phyloP scores from a whole-genome alignment of 176 grass and related monocot species.

The Elymus sibiricus region DNA sequence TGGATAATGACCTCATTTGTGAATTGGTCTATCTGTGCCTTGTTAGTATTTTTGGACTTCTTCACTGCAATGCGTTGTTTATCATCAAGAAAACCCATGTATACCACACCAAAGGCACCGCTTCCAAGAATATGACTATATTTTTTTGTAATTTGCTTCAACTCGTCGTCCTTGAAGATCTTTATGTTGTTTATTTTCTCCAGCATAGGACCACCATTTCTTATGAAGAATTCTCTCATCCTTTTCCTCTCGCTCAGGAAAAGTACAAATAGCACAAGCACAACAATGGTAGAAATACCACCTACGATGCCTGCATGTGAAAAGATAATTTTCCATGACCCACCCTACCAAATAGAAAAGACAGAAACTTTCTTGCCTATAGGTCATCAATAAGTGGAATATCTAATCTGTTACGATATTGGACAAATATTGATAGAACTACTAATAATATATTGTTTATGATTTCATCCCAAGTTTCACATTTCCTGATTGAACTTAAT shows the following conservation, averaged over 20 bases:
- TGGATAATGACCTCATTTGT: conserved; percentile 47
- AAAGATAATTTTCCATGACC: background rate
- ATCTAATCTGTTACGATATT: too few species aligned
- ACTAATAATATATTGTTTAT: background rate
- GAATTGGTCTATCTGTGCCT: conserved; percentile 22
- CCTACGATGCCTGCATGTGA: conserved; percentile 13
- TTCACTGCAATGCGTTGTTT: conserved; percentile 32
- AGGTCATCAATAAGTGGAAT: too few species aligned
- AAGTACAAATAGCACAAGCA: background rate
- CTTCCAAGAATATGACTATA: background rate
- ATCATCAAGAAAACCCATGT: conserved; percentile 25
- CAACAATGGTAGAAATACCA: background rate
- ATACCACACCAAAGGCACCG: conserved; percentile 24
- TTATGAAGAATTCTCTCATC: background rate
- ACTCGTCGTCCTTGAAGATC: background rate
- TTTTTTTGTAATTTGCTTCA: background rate
- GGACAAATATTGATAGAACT: too few species aligned
- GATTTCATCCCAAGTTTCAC: background rate
- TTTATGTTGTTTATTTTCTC: conserved; percentile 9
- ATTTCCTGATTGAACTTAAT: too few species aligned
- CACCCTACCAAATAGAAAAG: too few species aligned
- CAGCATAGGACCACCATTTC: background rate
- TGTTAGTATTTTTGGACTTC: conserved; percentile 19
- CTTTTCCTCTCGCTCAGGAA: background rate
- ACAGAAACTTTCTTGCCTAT: too few species aligned